Percentiles rank a stretch among this genome's conserved stretches.
Evolutionary conservation across 352 stramenopile genomes (phyloP).

Genomic region (Phytopythium ostracodes): DNA sequence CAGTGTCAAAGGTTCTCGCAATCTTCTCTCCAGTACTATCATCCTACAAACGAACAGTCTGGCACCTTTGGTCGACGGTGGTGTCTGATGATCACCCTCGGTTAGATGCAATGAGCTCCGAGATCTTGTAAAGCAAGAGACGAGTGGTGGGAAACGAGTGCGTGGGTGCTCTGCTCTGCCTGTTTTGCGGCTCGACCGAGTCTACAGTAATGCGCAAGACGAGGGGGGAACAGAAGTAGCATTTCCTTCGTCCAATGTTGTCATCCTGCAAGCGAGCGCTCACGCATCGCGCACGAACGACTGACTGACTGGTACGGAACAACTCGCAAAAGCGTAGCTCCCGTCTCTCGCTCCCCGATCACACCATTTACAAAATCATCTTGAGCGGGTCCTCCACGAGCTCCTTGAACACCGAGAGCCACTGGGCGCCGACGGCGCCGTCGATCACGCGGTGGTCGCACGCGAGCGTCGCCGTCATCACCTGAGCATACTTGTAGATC

Average conservation of each 20-base stretch:
- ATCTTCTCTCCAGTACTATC: no score
- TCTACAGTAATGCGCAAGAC: neutral
- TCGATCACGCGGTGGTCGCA: constrained; percentile 98
- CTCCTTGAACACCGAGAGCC: constrained; percentile 95
- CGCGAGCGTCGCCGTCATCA: constrained; percentile 95
- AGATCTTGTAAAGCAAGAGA: no score
- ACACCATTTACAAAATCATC: constrained; percentile 92
- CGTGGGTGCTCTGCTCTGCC: neutral
- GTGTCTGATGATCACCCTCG: no score
- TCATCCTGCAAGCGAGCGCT: neutral
- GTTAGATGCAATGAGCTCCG: no score
- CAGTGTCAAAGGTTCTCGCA: no score
- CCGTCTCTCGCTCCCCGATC: neutral
- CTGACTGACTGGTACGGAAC: neutral
- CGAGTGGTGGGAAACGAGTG: neutral
- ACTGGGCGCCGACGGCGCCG: constrained; percentile 95
- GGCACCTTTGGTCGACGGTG: no score
- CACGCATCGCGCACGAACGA: neutral
- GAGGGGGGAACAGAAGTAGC: neutral
- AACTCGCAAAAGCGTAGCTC: neutral
- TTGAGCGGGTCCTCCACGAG: constrained; percentile 96
- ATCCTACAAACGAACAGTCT: no score
- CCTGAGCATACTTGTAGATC: constrained; percentile 88
- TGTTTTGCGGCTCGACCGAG: neutral
- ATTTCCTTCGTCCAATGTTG: neutral